Base-by-base conservation (phyloP, 2,329 filamentous ascomycete species). In the Stagonosporopsis vannaccii region DNA sequence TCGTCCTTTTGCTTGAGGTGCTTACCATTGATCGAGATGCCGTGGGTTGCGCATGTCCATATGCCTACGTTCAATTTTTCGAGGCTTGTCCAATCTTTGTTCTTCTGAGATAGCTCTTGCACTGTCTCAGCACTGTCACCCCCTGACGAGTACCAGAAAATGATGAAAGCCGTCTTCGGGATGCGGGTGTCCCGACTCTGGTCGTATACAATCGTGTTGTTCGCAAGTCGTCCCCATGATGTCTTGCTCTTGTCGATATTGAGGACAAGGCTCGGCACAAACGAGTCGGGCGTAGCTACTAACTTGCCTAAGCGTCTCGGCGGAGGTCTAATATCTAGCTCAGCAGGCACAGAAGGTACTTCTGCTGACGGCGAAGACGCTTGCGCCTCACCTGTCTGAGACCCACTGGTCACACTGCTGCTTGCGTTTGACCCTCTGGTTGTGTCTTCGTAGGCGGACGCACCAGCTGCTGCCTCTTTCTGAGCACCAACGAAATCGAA, bases 151-250 rank as follows among this genome's bases (percentile, higher is more conserved):
- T 71, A 73, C 60, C 68, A 75, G 30, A 91, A 81, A 33, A 97
- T 80, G 67, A 90, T 89, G 65, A 97, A 86, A 0, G 91, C 92
- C 60, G 88, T 88, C 70, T 94, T 94, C 1, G 93, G 91, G 32
- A 98, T 86, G 15, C 87, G 88, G 2, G 81, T 83, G 62, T 97
- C 91, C 22, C 79, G 77, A 26, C 75, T 78, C 43, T 87, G 80
- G 1, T 83, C 76, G 67, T 92, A 91, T 2, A 87, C 80, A 26
- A 87, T 77, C 0, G 89, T 94, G 66, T 92, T 93, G 19, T 83
- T 80, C 0, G 77, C 79, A 0, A 85, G 85, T 23, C 94, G 87
- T 26, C 94, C 94, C 87, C 92, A 98, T 0, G 88, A 89, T 0
- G 88, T 86, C 62, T 91, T 77, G 3, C 87, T 85, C 36, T 86